phyloP scores from a whole-genome alignment of 2,329 filamentous ascomycete species.

The Curvularia hawaiiensis region DNA sequence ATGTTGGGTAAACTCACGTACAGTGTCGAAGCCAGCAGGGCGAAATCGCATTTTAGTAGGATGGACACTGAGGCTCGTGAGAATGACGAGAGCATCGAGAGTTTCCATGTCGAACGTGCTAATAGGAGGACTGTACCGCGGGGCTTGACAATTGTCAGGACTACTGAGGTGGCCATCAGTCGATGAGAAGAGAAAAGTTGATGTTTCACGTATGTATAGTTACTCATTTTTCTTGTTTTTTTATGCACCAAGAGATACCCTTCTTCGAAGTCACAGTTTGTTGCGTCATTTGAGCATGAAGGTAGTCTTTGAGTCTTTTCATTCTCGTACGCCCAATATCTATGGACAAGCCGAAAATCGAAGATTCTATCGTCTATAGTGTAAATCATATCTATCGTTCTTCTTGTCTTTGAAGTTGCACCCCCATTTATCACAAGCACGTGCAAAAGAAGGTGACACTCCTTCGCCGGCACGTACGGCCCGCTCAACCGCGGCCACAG shows the following conservation, averaged over 20 bases:
- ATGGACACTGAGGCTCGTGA: background rate
- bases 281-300: background rate
- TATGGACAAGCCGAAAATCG: background rate
- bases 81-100: slow-evolving; percentile 10
- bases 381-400: slow-evolving; percentile 17
- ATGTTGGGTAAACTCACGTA: slow-evolving; percentile 20
- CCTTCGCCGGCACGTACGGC: background rate
- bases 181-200: background rate
- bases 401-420: slow-evolving; percentile 11
- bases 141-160: slow-evolving; percentile 24
- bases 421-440: slow-evolving; percentile 4
- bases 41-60: slow-evolving; percentile 5
- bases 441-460: background rate
- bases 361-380: slow-evolving; percentile 20
- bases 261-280: background rate
- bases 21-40: slow-evolving; percentile 12
- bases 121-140: slow-evolving; percentile 15
- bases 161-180: slow-evolving; percentile 26
- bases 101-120: slow-evolving; percentile 8
- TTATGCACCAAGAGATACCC: background rate
- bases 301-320: background rate
- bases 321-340: background rate
- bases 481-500: background rate
- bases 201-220: background rate
- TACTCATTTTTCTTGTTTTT: background rate